Evolutionary conservation across 1,284 basidiomycete genomes (phyloP).

Genomic region (Ceratobasidium sp.): DNA sequence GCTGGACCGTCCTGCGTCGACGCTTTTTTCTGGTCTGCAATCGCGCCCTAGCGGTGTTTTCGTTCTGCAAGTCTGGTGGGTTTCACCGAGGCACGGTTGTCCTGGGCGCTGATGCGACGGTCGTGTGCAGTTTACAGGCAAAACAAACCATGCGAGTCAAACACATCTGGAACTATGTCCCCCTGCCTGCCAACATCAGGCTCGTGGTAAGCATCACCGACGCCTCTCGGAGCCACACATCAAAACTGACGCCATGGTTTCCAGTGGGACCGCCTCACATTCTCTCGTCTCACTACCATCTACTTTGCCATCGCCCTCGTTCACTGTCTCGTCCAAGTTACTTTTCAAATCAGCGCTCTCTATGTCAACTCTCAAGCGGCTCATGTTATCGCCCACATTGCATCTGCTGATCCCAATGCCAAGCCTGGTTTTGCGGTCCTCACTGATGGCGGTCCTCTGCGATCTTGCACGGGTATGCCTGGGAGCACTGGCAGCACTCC

Average conservation of each 20-base stretch:
- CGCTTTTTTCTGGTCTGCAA: slow-evolving; percentile 21
- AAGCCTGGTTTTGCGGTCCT: slow-evolving; percentile 62
- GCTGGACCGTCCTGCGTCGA: slow-evolving; percentile 39
- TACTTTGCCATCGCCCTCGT: slow-evolving; percentile 72
- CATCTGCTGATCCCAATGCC: slow-evolving; percentile 58
- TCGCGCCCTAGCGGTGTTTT: slow-evolving; percentile 24
- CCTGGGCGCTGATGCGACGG: too few species aligned
- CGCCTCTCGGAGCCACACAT: not conserved
- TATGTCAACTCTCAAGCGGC: slow-evolving; percentile 67
- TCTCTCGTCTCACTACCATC: slow-evolving; percentile 67
- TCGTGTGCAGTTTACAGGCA: not conserved
- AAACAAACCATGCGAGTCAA: slow-evolving; percentile 39
- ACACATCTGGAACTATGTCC: slow-evolving; percentile 40
- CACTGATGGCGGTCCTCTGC: slow-evolving; percentile 54
- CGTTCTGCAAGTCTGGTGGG: not conserved
- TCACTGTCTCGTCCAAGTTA: slow-evolving; percentile 72
- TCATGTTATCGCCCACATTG: slow-evolving; percentile 55
- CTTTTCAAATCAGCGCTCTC: slow-evolving; percentile 72
- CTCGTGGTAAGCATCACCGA: slow-evolving; percentile 37
- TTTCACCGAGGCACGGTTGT: too few species aligned
- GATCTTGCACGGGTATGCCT: slow-evolving; percentile 66
- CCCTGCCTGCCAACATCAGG: slow-evolving; percentile 39
- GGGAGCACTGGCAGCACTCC: slow-evolving; percentile 55
- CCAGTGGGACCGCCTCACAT: slow-evolving; percentile 74
- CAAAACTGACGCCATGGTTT: slow-evolving; percentile 1